Conservation (phyloP, 2,329 filamentous ascomycete genomes). For the Colletotrichum sp. region DNA sequence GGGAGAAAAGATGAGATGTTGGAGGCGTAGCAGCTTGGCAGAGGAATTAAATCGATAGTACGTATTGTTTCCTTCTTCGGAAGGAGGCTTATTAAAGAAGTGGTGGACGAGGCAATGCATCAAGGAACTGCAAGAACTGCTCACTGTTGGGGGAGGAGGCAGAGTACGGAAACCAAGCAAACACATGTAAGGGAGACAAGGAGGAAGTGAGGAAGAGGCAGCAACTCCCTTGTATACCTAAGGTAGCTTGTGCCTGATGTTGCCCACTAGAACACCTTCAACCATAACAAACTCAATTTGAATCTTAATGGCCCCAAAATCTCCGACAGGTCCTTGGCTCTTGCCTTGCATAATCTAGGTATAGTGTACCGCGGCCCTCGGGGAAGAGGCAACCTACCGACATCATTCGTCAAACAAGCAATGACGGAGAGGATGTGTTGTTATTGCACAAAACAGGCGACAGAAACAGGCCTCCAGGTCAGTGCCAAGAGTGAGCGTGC, state of each 20-base stretch:
- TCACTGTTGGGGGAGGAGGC: neutral
- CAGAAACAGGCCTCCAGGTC: neutral
- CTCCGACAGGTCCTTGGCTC: neutral
- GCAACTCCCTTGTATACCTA: neutral
- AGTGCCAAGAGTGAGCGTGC: constrained; percentile 5
- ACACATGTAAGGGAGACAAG: neutral
- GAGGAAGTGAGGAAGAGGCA: neutral
- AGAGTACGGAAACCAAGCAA: neutral
- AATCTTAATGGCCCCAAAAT: neutral
- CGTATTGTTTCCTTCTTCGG: neutral
- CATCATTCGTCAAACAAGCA: neutral
- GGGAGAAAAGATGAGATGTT: neutral
- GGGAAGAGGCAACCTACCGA: neutral
- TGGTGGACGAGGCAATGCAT: neutral
- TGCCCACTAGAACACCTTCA: neutral
- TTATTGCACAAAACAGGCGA: neutral
- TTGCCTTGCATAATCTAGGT: neutral
- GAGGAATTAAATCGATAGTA: neutral
- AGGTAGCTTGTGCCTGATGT: neutral
- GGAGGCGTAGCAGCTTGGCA: neutral
- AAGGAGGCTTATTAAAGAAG: neutral
- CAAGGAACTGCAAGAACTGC: neutral
- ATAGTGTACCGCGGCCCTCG: neutral
- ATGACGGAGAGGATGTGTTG: constrained; percentile 3
- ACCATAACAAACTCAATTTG: neutral